Evolutionary conservation across 2,329 filamentous ascomycete species (phyloP), one percentile per base, ranked within the genome.

Genomic region (Mycosphaerella sp.): DNA sequence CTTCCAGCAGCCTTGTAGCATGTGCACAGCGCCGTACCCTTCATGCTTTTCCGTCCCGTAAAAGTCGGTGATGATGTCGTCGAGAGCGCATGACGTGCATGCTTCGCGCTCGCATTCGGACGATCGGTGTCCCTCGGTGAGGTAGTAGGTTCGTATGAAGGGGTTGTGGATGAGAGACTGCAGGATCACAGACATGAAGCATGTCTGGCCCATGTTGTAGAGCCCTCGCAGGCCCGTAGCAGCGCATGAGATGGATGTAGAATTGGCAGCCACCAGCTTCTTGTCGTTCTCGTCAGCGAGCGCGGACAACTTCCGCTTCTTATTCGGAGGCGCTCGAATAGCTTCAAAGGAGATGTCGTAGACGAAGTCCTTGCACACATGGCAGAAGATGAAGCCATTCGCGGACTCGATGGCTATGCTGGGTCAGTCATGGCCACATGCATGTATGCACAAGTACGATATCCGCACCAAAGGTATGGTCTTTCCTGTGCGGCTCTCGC

Each of bases 141-240:
- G 82, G 68, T 95, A 97, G 70, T 88, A 97, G 61, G 91, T 90
- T 53, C 88, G 84, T 27, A 98, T 79, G 40, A 96, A 79, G 0
- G 91, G 91, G 65, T 97, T 96, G 72, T 96, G 91, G 49, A 97
- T 80, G 61, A 98, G 83, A 50, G 86, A 89, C 69, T 97, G 93
- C 13, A 98, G 77, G 42, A 97, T 89, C 27, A 96, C 91, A 62
- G 93, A 95, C 78, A 97, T 91, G 71, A 96, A 98, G 73, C 91
- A 98, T 9, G 93, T 97, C 52, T 94, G 89, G n/a, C 91, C 93
- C 68, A 95, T 91, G 65, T 97, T 98, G 71, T 95, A 96, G 54
- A 98, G 85, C 28, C 91, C 91, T 32, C 93, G 83, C 35, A 96
- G 80, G 8, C 93, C 91, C 59, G 86, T 89, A 14, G 89, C 89